Base-by-base conservation (phyloP, 176 grass and related monocot genomes). In the Eragrostis nindensis region DNA sequence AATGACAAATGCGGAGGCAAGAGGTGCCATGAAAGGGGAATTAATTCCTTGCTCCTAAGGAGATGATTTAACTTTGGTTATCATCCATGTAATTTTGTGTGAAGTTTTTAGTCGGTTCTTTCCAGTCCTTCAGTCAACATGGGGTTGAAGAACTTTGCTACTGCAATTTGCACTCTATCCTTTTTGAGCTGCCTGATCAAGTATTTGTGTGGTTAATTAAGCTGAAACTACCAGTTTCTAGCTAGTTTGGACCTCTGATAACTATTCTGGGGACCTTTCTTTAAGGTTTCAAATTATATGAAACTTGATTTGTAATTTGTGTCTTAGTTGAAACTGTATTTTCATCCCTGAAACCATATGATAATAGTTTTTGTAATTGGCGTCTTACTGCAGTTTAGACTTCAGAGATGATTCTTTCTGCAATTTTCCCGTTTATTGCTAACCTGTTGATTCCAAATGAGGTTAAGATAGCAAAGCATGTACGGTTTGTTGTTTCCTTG, bases 181-280 rank as follows among this genome's bases (percentile, higher is more conserved):
- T 14, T 27, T 48, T 73, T 73, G 59, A 79, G 48, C 70, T 69
- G 13, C 13, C 30, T 67, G 74, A 73, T 47, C 30, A 25, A 74
- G 52, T 70, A 70, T 16, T 45, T 44, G 32, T 88, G 30, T 69
- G 38, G 19, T 75, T 68, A 1, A 24, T 88, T 60, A 49, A 68
- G 66, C 38, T 38, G 44, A 77, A 87, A 77, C 68, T 8, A 15
- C 79, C n/a, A 87, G 45, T 63, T 76, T 87, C 36, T 36, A 77
- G 49, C 8, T 24, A 73, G 26, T 42, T 47, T 57, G 57, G 45
- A 64, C 44, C 36, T 87, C 10, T 41, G 36, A 73, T 22, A 56
- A 57, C 1, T 73, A 27, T 52, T 67, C 25, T 16, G 30, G 22
- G 11, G 18, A 32, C 18, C 17, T 16, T 65, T 50, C n/a, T 64